Conservation (phyloP, 768 basidiomycete species). For the Xerocomus spinulosus region DNA sequence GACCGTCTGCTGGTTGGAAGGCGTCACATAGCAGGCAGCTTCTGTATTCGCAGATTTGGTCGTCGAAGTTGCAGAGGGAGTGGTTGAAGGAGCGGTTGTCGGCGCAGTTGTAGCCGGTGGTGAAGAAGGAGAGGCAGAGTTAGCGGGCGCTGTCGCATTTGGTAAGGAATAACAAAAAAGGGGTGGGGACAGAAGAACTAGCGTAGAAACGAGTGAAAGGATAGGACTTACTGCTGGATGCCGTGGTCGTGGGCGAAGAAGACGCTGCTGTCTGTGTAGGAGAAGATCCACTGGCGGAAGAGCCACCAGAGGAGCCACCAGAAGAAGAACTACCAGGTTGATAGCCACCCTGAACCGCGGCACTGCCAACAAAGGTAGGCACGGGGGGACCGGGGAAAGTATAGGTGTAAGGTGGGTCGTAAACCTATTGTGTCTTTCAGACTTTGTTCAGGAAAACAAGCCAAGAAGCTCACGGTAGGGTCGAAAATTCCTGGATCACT, state of each 20-base stretch:
- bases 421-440: slow-evolving; percentile 19
- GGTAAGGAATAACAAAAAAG: slow-evolving; percentile 15
- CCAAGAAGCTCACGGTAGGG: slow-evolving; percentile 32
- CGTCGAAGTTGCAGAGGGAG: slow-evolving; percentile 2
- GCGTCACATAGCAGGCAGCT: slow-evolving; percentile 15
- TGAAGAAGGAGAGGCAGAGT: slow-evolving; percentile 18
- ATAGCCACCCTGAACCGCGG: slow-evolving; percentile 12
- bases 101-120: not conserved
- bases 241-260: slow-evolving; percentile 13
- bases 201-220: not conserved
- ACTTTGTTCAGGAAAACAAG: not conserved
- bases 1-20: slow-evolving; percentile 3
- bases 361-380: slow-evolving; percentile 36
- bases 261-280: slow-evolving; percentile 8
- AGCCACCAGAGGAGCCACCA: slow-evolving; percentile 3
- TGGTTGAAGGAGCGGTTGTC: slow-evolving; percentile 6
- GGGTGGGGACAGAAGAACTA: not conserved
- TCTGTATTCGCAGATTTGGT: slow-evolving; percentile 8
- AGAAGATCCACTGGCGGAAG: slow-evolving; percentile 13
- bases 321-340: slow-evolving; percentile 11
- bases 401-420: slow-evolving; percentile 35
- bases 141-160: slow-evolving; percentile 21
- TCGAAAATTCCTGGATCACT: slow-evolving; percentile 65
- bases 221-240: slow-evolving; percentile 17
- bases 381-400: slow-evolving; percentile 52